phyloP scores from a whole-genome alignment of 768 basidiomycete species.

The Lactifluus volemus region DNA sequence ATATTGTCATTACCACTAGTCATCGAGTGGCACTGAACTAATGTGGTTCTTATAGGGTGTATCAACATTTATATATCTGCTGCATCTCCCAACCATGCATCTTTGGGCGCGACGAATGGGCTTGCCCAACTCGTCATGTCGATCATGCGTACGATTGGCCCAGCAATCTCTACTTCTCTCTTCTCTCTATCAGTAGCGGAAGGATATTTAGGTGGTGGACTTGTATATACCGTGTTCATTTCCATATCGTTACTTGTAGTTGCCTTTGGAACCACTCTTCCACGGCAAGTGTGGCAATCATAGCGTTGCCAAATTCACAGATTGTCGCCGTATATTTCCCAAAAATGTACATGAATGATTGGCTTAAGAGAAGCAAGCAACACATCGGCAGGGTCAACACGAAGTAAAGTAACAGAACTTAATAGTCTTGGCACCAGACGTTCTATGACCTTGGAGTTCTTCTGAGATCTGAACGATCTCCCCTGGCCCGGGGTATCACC shows the following conservation, averaged over 20 bases:
- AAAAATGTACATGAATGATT: background rate
- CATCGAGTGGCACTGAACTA: background rate
- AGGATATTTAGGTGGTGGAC: slow-evolving; percentile 42
- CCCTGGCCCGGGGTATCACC: slow-evolving; percentile 17
- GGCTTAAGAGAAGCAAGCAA: too few species aligned
- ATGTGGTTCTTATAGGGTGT: slow-evolving; percentile 38
- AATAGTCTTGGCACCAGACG: too few species aligned
- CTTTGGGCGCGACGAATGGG: too few species aligned
- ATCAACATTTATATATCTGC: slow-evolving; percentile 58
- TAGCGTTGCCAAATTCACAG: background rate
- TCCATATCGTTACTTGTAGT: slow-evolving; percentile 27
- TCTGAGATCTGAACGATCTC: slow-evolving; percentile 16
- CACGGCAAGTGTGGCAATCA: slow-evolving; percentile 23
- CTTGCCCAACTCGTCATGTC: slow-evolving; percentile 30
- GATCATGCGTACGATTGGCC: slow-evolving; percentile 37
- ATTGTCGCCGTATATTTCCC: too few species aligned
- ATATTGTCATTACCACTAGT: slow-evolving; percentile 20
- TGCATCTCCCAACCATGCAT: too few species aligned
- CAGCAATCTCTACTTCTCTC: slow-evolving; percentile 31
- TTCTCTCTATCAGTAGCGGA: slow-evolving; percentile 53
- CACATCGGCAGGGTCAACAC: too few species aligned
- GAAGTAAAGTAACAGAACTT: too few species aligned
- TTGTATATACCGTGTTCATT: slow-evolving; percentile 41
- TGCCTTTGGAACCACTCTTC: slow-evolving; percentile 26
- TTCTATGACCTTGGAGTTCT: background rate